Percentiles rank a stretch among this genome's conserved stretches.
phyloP scores from a whole-genome alignment of 805 yeast species.

The Tanozyma kutaoensis region DNA sequence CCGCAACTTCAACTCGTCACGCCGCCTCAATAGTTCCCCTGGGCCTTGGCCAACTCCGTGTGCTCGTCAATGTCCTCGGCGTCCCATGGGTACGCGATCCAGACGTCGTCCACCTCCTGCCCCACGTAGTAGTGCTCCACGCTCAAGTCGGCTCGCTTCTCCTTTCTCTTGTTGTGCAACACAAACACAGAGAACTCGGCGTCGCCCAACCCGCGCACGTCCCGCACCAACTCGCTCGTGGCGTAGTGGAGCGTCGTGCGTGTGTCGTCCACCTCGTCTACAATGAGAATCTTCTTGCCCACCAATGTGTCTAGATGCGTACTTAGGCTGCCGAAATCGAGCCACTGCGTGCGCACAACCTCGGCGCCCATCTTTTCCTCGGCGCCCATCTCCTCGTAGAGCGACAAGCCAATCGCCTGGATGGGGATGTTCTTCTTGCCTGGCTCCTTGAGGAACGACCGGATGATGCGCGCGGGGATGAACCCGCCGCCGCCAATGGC shows the following conservation, averaged over 20 bases:
- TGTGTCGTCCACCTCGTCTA: slow-evolving; percentile 81
- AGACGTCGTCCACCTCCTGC: slow-evolving; percentile 59
- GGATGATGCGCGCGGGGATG: slow-evolving; percentile 8
- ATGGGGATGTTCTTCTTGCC: slow-evolving; percentile 6
- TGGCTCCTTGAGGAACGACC: slow-evolving; percentile 6
- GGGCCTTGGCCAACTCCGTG: slow-evolving; percentile 57
- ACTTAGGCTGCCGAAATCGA: slow-evolving; percentile 39
- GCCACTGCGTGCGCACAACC: slow-evolving; percentile 76
- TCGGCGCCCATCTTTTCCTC: slow-evolving; percentile 23
- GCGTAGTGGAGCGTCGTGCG: slow-evolving; percentile 78
- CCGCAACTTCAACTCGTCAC: no score
- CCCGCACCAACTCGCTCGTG: slow-evolving; percentile 58
- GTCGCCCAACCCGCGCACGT: slow-evolving; percentile 36
- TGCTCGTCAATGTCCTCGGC: slow-evolving; percentile 63
- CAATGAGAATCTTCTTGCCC: slow-evolving; percentile 59
- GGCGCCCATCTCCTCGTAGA: slow-evolving; percentile 7
- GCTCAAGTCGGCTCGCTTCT: slow-evolving; percentile 62
- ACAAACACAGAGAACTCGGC: slow-evolving; percentile 69
- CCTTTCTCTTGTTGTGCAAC: slow-evolving; percentile 62
- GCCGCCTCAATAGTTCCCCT: slow-evolving; percentile 40
- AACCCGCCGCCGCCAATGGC: slow-evolving; percentile 10
- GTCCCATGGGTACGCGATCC: slow-evolving; percentile 90
- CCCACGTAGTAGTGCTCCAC: slow-evolving; percentile 63
- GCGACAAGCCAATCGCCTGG: slow-evolving; percentile 8
- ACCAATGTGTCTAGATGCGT: slow-evolving; percentile 49